Evolutionary conservation across 1,139 yeast genomes (phyloP).

Genomic region (Candida freyschussii): DNA sequence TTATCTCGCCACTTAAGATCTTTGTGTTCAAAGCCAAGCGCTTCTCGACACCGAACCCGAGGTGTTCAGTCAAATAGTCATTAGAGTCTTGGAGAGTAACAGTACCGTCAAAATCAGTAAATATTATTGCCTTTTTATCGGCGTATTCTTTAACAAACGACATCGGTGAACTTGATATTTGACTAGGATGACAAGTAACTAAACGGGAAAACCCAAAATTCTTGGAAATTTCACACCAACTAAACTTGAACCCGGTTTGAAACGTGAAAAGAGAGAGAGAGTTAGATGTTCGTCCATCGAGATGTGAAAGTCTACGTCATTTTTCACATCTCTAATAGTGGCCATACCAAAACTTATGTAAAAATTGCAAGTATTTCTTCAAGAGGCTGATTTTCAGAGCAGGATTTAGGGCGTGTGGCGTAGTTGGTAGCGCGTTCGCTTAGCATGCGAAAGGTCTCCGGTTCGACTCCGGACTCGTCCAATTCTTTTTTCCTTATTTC

Average conservation of each 20-base stretch:
- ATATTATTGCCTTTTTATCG: constrained; percentile 62
- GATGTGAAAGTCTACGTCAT: too few species aligned
- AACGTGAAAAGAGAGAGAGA: too few species aligned
- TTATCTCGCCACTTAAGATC: constrained; percentile 61
- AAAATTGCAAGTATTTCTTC: too few species aligned
- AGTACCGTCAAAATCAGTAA: constrained; percentile 98
- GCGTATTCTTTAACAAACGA: constrained; percentile 23
- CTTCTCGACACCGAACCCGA: constrained; percentile 76
- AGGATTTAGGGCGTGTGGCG: constrained; percentile 94
- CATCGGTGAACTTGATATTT: too few species aligned
- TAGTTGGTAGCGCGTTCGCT: constrained; percentile 91
- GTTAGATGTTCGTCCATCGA: too few species aligned
- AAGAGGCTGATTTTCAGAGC: too few species aligned
- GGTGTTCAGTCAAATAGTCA: constrained; percentile 80
- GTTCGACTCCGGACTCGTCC: constrained; percentile 92
- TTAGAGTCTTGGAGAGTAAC: constrained; percentile 91
- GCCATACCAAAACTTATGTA: too few species aligned
- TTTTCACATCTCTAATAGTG: too few species aligned
- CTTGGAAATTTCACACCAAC: too few species aligned
- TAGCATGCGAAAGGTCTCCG: constrained; percentile 89
- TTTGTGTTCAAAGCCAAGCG: constrained; percentile 67
- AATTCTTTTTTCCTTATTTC: constrained; percentile 32
- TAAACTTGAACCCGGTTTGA: too few species aligned
- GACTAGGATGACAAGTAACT: too few species aligned
- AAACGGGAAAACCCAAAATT: too few species aligned